Conservation (phyloP, 139 green algal genomes). For the Marvania coccoides region DNA sequence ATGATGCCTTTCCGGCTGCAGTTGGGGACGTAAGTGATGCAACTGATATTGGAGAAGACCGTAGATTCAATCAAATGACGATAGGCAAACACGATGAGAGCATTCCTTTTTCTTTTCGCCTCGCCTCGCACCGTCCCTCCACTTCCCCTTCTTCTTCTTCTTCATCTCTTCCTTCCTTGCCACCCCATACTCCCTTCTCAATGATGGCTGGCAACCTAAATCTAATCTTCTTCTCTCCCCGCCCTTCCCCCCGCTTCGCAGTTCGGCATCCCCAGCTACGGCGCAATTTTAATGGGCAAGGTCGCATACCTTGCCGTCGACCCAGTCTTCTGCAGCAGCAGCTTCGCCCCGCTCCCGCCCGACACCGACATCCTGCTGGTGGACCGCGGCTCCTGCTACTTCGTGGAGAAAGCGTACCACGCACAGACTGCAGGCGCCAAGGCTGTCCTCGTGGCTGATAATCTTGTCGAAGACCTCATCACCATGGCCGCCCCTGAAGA, state of each 20-base stretch:
- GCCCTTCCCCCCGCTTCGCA: neutral
- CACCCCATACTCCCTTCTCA: neutral
- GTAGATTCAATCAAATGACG: too few relatives aligned
- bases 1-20: neutral
- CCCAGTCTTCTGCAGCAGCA: conserved; percentile 25
- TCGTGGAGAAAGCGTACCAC: conserved; percentile 59
- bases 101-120: neutral
- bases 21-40: neutral
- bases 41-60: too few relatives aligned
- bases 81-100: too few relatives aligned
- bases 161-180: neutral
- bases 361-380: conserved; percentile 25
- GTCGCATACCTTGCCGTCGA: conserved; percentile 33
- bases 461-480: conserved; percentile 39
- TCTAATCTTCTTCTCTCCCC: neutral
- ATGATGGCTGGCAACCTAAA: neutral
- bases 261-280: conserved; percentile 69
- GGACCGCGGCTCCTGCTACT: conserved; percentile 52
- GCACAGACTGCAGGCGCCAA: conserved; percentile 59
- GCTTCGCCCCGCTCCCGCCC: conserved; percentile 1
- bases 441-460: conserved; percentile 56
- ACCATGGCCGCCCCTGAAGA: conserved; percentile 66
- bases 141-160: conserved; percentile 13
- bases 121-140: neutral
- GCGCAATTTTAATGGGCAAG: conserved; percentile 39